Conservation (phyloP, 1,139 yeast species). For the Saccharomycopsis phalli region DNA sequence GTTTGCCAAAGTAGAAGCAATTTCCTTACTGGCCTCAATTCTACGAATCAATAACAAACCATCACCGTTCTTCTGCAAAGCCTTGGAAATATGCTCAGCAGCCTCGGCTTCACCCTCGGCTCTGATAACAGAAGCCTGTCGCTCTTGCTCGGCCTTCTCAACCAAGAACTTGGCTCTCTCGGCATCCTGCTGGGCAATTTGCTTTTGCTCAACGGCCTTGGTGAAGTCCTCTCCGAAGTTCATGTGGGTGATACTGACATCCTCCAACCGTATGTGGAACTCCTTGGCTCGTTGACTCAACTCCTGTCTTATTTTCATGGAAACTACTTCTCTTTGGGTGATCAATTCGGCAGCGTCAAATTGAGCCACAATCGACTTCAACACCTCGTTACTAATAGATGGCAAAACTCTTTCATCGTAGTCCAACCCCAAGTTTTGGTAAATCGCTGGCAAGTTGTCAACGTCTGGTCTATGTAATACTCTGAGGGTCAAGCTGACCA, state of each 20-base stretch:
- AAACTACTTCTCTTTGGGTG: constrained; percentile 93
- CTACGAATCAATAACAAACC: constrained; percentile 91
- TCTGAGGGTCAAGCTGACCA: constrained; percentile 86
- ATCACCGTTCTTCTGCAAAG: constrained; percentile 91
- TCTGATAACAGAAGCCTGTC: constrained; percentile 87
- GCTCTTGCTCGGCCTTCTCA: constrained; percentile 95
- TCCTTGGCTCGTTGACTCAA: constrained; percentile 77
- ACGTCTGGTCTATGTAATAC: constrained; percentile 95
- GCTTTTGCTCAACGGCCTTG: constrained; percentile 97
- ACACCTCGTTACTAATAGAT: constrained; percentile 92
- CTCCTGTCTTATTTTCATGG: constrained; percentile 83
- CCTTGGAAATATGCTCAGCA: constrained; percentile 91
- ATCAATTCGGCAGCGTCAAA: constrained; percentile 97
- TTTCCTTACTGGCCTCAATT: constrained; percentile 93
- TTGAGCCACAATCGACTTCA: constrained; percentile 93
- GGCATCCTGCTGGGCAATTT: constrained; percentile 98
- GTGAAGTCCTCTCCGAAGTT: constrained; percentile 96
- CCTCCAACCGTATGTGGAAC: constrained; percentile 87
- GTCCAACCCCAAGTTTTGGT: constrained; percentile 86
- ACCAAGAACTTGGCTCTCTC: constrained; percentile 93
- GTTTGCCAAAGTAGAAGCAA: constrained; percentile 77
- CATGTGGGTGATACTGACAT: constrained; percentile 96
- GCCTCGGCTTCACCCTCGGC: constrained; percentile 99
- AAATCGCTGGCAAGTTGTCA: constrained; percentile 67
- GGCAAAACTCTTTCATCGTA: constrained; percentile 97